Conservation (phyloP, 257 asterid genomes). For the Petunia secreta region DNA sequence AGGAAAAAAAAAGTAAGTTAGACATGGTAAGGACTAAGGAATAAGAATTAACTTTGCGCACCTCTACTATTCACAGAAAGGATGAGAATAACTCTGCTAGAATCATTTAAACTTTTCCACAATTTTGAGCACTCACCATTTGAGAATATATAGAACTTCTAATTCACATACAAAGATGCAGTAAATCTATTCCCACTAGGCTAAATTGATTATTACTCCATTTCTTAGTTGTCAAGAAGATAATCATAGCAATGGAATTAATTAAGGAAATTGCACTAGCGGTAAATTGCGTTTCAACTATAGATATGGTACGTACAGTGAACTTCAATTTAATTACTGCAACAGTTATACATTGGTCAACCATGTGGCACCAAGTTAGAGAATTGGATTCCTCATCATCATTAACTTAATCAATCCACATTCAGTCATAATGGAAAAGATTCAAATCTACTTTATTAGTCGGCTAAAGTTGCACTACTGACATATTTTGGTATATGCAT, state of each 20-base stretch:
- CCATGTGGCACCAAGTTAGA: slow-evolving; percentile 4
- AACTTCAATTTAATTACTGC: slow-evolving; percentile 1
- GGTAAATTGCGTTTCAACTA: too few species aligned
- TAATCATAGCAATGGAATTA: background rate
- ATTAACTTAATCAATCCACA: background rate
- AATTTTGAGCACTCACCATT: background rate
- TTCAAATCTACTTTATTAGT: background rate
- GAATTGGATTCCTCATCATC: background rate
- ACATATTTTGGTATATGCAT: background rate
- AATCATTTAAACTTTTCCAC: background rate
- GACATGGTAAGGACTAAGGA: too few species aligned
- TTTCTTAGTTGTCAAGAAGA: background rate
- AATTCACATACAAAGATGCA: background rate
- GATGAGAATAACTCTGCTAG: background rate
- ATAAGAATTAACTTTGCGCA: too few species aligned
- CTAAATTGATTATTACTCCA: background rate
- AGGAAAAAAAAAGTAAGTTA: too few species aligned
- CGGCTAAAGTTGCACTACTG: background rate
- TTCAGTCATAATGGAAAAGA: slow-evolving; percentile 1
- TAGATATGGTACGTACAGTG: too few species aligned
- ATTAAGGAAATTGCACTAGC: too few species aligned
- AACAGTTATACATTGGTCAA: slow-evolving; percentile 6
- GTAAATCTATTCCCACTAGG: background rate
- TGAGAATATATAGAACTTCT: background rate
- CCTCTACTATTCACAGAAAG: background rate